Percentiles rank a stretch among this genome's conserved stretches.
phyloP scores from a whole-genome alignment of 768 basidiomycete genomes.

The Podaxis pistillaris region DNA sequence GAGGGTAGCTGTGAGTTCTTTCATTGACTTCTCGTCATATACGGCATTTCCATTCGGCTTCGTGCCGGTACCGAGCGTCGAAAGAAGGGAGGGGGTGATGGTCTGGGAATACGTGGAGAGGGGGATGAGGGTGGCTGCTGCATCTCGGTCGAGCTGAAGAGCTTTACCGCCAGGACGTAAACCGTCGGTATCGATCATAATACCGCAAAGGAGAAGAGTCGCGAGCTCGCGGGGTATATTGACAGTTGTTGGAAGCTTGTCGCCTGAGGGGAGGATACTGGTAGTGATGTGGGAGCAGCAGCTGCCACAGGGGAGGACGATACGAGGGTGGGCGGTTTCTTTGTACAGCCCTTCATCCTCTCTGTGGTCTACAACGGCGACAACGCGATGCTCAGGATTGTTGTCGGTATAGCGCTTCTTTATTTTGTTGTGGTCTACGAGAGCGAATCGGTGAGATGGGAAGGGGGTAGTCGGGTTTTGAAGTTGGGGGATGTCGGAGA shows the following conservation, averaged over 20 bases:
- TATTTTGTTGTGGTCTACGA: slow-evolving; percentile 92
- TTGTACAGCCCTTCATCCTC: slow-evolving; percentile 74
- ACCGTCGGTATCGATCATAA: slow-evolving; percentile 86
- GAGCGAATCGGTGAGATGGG: slow-evolving; percentile 60
- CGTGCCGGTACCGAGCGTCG: background rate
- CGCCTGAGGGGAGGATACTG: slow-evolving; percentile 3
- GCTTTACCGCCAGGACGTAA: slow-evolving; percentile 81
- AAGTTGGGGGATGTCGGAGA: slow-evolving; percentile 60
- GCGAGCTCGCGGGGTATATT: slow-evolving; percentile 58
- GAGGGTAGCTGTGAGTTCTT: slow-evolving; percentile 48
- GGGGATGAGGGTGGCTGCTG: slow-evolving; percentile 64
- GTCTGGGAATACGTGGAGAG: slow-evolving; percentile 42
- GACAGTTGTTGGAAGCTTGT: slow-evolving; percentile 33
- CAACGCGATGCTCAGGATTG: slow-evolving; percentile 50
- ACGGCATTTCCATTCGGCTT: slow-evolving; percentile 25
- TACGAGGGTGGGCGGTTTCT: slow-evolving; percentile 61
- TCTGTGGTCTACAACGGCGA: slow-evolving; percentile 89
- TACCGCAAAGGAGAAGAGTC: slow-evolving; percentile 74
- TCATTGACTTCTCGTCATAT: slow-evolving; percentile 41
- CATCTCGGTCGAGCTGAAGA: slow-evolving; percentile 55
- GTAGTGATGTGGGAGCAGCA: slow-evolving; percentile 63
- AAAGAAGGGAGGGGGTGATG: slow-evolving; percentile 22
- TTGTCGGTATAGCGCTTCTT: slow-evolving; percentile 36
- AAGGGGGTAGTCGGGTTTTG: slow-evolving; percentile 27
- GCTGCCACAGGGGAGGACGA: slow-evolving; percentile 71